A percentile compares a stretch with the other conserved stretches of the same genome.
phyloP scores from a whole-genome alignment of 805 yeast genomes.

The Wilhelminamyces savonicus region DNA sequence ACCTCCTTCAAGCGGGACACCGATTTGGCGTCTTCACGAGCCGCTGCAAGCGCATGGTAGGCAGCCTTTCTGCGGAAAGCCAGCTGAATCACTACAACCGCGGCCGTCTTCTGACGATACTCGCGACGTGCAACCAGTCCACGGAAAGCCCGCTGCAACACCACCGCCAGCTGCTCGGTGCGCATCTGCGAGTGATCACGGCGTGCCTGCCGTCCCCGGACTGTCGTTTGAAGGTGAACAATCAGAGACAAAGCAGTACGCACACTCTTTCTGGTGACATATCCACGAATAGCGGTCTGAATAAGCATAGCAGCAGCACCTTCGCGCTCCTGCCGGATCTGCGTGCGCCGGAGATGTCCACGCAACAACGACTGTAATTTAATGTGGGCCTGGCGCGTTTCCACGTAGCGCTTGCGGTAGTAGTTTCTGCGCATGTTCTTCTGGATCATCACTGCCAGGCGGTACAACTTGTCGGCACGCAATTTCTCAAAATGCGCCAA shows the following conservation, averaged over 20 bases:
- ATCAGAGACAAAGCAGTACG: constrained; percentile 30
- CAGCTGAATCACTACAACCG: constrained; percentile 71
- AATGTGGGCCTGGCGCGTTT: constrained; percentile 47
- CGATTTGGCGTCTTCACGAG: constrained; percentile 86
- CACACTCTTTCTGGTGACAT: constrained; percentile 37
- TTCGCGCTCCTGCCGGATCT: constrained; percentile 51
- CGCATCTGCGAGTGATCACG: constrained; percentile 42
- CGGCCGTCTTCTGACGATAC: constrained; percentile 40
- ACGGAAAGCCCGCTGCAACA: constrained; percentile 70
- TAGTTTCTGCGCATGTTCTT: constrained; percentile 65
- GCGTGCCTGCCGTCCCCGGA: constrained; percentile 52
- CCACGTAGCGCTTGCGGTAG: constrained; percentile 56
- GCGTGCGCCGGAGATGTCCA: constrained; percentile 54
- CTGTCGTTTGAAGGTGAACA: constrained; percentile 38
- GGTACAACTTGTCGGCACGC: constrained; percentile 70
- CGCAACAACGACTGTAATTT: constrained; percentile 56
- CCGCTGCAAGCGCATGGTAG: constrained; percentile 48
- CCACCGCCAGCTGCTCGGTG: constrained; percentile 57
- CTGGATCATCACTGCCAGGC: constrained; percentile 80
- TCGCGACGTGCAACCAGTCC: constrained; percentile 55
- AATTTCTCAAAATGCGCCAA: constrained; percentile 83
- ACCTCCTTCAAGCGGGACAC: constrained; percentile 87
- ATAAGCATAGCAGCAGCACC: constrained; percentile 57
- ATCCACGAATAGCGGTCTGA: constrained; percentile 63
- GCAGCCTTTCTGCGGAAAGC: constrained; percentile 75